Evolutionary conservation across 2,329 filamentous ascomycete genomes (phyloP).

Genomic region (Penicillium polonicum): DNA sequence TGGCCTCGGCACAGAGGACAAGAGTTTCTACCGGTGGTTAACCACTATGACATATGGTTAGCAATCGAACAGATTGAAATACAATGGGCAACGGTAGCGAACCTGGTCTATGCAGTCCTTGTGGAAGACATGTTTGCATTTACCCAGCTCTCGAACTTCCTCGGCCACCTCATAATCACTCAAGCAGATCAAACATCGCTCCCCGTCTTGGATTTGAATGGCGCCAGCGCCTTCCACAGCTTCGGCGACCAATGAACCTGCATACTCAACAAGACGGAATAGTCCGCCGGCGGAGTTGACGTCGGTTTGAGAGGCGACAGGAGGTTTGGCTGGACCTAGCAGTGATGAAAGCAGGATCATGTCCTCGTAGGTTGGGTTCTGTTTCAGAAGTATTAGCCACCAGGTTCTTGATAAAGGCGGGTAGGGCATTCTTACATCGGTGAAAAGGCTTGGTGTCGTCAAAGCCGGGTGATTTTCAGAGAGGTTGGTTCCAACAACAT

Average conservation of each 20-base stretch:
- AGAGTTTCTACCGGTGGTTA: slow-evolving; percentile 55
- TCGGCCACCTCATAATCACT: slow-evolving; percentile 64
- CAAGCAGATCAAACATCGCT: slow-evolving; percentile 66
- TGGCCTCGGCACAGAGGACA: slow-evolving; percentile 42
- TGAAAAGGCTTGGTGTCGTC: slow-evolving; percentile 68
- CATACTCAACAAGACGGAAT: slow-evolving; percentile 52
- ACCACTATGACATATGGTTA: slow-evolving; percentile 54
- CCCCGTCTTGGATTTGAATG: slow-evolving; percentile 44
- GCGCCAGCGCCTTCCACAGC: slow-evolving; percentile 40
- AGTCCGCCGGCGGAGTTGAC: slow-evolving; percentile 62
- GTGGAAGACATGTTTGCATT: slow-evolving; percentile 67
- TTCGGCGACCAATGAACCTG: slow-evolving; percentile 48
- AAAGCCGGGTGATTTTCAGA: slow-evolving; percentile 69
- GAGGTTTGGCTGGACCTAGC: slow-evolving; percentile 66
- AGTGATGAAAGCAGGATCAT: slow-evolving; percentile 68
- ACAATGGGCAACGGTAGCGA: slow-evolving; percentile 30
- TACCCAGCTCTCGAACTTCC: slow-evolving; percentile 59
- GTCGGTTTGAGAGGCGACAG: slow-evolving; percentile 65
- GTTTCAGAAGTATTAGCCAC: slow-evolving; percentile 13
- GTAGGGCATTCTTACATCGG: slow-evolving; percentile 53
- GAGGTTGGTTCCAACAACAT: slow-evolving; percentile 68
- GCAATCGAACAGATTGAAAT: slow-evolving; percentile 11
- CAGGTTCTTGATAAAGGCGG: neutral
- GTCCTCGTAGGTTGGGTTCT: slow-evolving; percentile 68
- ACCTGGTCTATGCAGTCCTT: slow-evolving; percentile 69